Evolutionary conservation across 1,139 yeast species (phyloP).

Genomic region (Saccharomyces hybrid): DNA sequence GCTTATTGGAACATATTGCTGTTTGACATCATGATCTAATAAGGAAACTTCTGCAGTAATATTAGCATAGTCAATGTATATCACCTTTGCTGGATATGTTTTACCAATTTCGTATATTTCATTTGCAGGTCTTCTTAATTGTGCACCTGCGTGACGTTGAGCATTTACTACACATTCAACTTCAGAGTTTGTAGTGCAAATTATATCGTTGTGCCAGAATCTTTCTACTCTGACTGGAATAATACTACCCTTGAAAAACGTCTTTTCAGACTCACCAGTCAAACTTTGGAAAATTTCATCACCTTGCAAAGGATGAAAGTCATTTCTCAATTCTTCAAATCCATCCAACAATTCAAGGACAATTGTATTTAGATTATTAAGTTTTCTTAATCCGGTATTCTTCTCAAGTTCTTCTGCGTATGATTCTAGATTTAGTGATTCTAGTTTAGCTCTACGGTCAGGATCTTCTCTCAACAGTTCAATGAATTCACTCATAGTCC

Average conservation of each 20-base stretch:
- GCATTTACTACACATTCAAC: constrained; percentile 65
- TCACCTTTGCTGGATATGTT: constrained; percentile 76
- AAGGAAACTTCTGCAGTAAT: constrained; percentile 73
- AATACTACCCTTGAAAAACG: constrained; percentile 63
- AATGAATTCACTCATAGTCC: constrained; percentile 71
- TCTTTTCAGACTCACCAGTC: constrained; percentile 74
- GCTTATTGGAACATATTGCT: constrained; percentile 44
- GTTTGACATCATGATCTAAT: constrained; percentile 54
- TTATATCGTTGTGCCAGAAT: constrained; percentile 37
- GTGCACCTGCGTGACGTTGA: constrained; percentile 55
- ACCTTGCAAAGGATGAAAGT: constrained; percentile 58
- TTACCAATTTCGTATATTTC: constrained; percentile 57
- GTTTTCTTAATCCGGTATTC: constrained; percentile 37
- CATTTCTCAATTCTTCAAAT: constrained; percentile 75
- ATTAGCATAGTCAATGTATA: constrained; percentile 59
- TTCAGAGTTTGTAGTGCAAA: constrained; percentile 67
- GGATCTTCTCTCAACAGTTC: constrained; percentile 73
- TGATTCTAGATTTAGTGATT: constrained; percentile 81
- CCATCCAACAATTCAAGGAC: constrained; percentile 82
- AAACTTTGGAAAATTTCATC: constrained; percentile 79
- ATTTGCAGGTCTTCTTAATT: constrained; percentile 38
- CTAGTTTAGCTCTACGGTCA: constrained; percentile 50
- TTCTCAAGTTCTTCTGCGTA: constrained; percentile 88
- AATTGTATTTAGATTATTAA: constrained; percentile 46
- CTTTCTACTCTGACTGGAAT: constrained; percentile 61